Conservation (phyloP, 2,329 filamentous ascomycete species). For the Xylariaceae sp. region DNA sequence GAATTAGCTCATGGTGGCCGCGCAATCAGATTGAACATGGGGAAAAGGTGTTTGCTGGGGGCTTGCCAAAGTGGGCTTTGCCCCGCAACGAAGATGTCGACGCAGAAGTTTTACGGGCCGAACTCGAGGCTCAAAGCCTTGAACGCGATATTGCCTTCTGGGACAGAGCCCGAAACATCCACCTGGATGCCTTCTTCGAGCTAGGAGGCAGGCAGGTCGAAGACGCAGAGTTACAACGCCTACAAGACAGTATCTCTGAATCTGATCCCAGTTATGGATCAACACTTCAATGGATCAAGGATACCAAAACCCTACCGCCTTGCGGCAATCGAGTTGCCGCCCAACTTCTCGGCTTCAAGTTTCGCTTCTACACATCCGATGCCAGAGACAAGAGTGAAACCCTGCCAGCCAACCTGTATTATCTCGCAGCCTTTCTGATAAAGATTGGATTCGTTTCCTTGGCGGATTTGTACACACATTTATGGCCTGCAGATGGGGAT, state of each 20-base stretch:
- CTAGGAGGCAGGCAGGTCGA: slow-evolving; percentile 67
- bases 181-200: slow-evolving; percentile 83
- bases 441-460: slow-evolving; percentile 97
- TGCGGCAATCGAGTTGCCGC: slow-evolving; percentile 86
- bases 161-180: slow-evolving; percentile 67
- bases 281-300: slow-evolving; percentile 63
- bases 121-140: slow-evolving; percentile 51
- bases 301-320: slow-evolving; percentile 76
- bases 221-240: slow-evolving; percentile 48
- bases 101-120: slow-evolving; percentile 61
- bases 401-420: slow-evolving; percentile 87
- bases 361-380: slow-evolving; percentile 85
- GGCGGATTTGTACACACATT: slow-evolving; percentile 82
- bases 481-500: slow-evolving; percentile 76
- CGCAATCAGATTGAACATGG: slow-evolving; percentile 47
- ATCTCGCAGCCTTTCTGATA: slow-evolving; percentile 83
- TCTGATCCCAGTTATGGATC: slow-evolving; percentile 36
- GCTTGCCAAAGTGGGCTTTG: slow-evolving; percentile 80
- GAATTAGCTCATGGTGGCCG: slow-evolving; percentile 96
- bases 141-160: slow-evolving; percentile 74
- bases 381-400: slow-evolving; percentile 69
- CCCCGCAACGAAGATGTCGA: slow-evolving; percentile 51
- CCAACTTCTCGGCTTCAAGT: slow-evolving; percentile 92
- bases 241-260: slow-evolving; percentile 43
- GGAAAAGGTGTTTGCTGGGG: slow-evolving; percentile 47